Base-by-base conservation (phyloP, 495 filamentous ascomycete genomes). In the Lasiosphaeria miniovina region DNA sequence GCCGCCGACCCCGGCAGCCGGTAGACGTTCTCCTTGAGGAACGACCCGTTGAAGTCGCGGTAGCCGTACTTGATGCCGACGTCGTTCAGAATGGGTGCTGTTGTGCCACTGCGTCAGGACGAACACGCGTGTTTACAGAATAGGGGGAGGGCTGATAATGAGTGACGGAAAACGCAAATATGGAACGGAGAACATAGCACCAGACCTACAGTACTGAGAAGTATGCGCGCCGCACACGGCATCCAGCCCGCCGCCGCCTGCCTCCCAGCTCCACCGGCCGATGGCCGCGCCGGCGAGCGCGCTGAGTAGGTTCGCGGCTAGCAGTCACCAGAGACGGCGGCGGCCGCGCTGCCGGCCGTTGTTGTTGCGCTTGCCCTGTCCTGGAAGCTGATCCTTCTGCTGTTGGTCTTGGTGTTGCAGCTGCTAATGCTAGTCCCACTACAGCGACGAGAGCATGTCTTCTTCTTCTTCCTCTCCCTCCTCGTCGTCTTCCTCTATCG, bases 1-100 rank as follows among this genome's bases (percentile, higher is more conserved):
- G 82, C 80, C 1, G 80, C 78, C 24, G 77, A 73, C 0, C 79
- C 80, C 41, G 73, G 57, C 54, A 78, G 72, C 10, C 83, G 79
- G 62, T 77, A 86, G 31, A 77, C 69, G 49, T 82, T 80, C 54
- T 82, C 75, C 15, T 82, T 75, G 32, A 84, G 40, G 4, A 84
- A 73, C 0, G 79, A 78, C 12, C 82, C 81, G 62, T 84, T 82
- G 65, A 79, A 82, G 5, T 49, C 57, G 17, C 76, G 60, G 10
- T 3, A 54, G 4, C 4, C 41, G 58, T 65, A 65, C 36, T 58
- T 49, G 2, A 65, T 45, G 4, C 40, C 11, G 7, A 61, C 59
- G 17, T 65, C 58, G 46, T 45, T 58, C 4, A 65, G 0, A 0
- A 65, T 51, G 4, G 62, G 58, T 2, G 43, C 43, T 46, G 4